phyloP scores from a whole-genome alignment of 2,329 filamentous ascomycete species.

The Aspergillus tubingensis region DNA sequence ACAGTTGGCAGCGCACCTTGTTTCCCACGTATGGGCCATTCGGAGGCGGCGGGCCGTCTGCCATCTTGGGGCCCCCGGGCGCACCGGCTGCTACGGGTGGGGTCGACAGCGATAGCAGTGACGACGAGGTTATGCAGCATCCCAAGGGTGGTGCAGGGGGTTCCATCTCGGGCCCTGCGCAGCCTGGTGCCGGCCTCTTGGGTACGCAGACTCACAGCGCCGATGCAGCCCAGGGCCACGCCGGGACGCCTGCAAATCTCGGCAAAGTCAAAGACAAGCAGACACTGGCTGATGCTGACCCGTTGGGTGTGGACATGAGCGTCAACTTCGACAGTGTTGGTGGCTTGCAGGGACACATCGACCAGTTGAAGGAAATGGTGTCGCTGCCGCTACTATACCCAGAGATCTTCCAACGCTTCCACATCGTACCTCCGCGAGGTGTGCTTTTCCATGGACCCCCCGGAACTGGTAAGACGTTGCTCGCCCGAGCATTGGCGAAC shows the following conservation, averaged over 20 bases:
- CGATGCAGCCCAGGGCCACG: constrained; percentile 57
- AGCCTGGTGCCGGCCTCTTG: constrained; percentile 56
- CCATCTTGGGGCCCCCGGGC: constrained; percentile 74
- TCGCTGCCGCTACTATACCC: constrained; percentile 91
- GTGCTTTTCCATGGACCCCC: constrained; percentile 96
- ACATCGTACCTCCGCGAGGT: constrained; percentile 90
- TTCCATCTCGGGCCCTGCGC: constrained; percentile 53
- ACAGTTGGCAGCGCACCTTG: constrained; percentile 73
- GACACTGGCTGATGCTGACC: constrained; percentile 88
- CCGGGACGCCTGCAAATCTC: constrained; percentile 74
- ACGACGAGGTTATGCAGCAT: constrained; percentile 78
- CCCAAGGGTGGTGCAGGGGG: constrained; percentile 63
- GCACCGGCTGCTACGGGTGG: constrained; percentile 69
- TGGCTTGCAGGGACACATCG: constrained; percentile 88
- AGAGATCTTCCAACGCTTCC: constrained; percentile 86
- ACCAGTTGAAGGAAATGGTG: constrained; percentile 98
- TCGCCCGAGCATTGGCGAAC: constrained; percentile 88
- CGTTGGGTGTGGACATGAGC: constrained; percentile 85
- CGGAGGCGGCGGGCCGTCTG: constrained; percentile 72
- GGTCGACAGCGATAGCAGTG: constrained; percentile 92
- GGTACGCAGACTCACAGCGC: constrained; percentile 58
- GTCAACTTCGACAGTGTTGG: constrained; percentile 95
- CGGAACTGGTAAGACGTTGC: constrained; percentile 95
- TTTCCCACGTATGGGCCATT: constrained; percentile 93
- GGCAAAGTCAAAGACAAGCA: constrained; percentile 94